These are phyloP conservation scores for Marchantia paleacea DNA, from an alignment of 225 moss, liverwort and hornwort genomes.

Conservation along the genomic window DNA sequence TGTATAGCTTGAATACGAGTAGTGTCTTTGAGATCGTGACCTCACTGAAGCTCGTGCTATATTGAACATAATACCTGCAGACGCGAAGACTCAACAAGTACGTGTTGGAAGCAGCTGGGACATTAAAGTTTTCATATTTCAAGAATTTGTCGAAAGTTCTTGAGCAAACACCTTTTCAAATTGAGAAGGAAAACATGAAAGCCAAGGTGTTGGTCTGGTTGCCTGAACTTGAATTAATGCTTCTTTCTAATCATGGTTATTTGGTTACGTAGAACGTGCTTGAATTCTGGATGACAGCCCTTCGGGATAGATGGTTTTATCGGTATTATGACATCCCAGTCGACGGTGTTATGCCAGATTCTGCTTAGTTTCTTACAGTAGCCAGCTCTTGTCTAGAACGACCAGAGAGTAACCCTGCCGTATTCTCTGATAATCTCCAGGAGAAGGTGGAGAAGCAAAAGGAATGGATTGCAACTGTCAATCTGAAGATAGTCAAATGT, in stretches of 20 bases:
- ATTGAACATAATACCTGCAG: slow-evolving; percentile 33
- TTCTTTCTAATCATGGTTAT: background rate
- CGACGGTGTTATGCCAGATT: background rate
- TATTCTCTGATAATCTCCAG: background rate
- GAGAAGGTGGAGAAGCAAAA: slow-evolving; percentile 16
- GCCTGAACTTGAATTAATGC: background rate
- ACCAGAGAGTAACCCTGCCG: no score
- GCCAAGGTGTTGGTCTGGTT: slow-evolving; percentile 18
- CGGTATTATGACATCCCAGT: background rate
- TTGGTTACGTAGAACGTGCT: background rate
- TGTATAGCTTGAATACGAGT: background rate
- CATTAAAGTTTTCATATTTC: slow-evolving; percentile 51
- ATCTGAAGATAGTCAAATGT: slow-evolving; percentile 33
- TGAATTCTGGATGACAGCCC: background rate
- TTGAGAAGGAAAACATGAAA: slow-evolving; percentile 32
- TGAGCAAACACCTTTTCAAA: slow-evolving; percentile 31
- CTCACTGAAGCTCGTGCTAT: background rate
- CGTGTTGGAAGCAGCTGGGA: slow-evolving; percentile 52
- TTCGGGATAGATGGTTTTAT: background rate
- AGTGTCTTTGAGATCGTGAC: background rate
- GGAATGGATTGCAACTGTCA: slow-evolving; percentile 25
- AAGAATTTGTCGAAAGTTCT: slow-evolving; percentile 43
- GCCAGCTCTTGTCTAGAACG: no score
- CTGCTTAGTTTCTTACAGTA: no score
- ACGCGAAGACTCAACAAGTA: slow-evolving; percentile 61